These are phyloP conservation scores for Pichia sp. DNA, from an alignment of 1,139 yeast genomes.

Conservation along the genomic window DNA sequence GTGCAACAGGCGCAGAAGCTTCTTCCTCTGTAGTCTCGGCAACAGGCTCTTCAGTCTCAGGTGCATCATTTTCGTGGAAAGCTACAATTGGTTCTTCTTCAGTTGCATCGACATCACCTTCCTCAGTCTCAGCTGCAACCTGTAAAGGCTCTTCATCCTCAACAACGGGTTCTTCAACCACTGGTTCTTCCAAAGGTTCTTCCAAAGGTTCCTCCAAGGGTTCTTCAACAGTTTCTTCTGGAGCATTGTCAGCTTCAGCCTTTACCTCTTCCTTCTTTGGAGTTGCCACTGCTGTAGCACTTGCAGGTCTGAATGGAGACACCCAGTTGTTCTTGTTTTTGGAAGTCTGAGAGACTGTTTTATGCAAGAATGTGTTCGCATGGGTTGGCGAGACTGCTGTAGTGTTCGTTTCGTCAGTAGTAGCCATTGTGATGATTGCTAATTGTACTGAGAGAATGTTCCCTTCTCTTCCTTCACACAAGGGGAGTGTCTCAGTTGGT, in stretches of 20 bases:
- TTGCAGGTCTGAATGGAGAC: conserved; percentile 40
- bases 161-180: conserved; percentile 6
- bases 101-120: background rate
- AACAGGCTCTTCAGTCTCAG: conserved; percentile 3
- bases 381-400: no score
- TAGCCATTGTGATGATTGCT: no score
- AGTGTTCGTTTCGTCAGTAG: no score
- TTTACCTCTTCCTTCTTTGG: conserved; percentile 20
- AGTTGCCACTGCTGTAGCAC: conserved; percentile 1
- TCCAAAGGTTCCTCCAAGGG: conserved; percentile 36
- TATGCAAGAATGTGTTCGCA: conserved; percentile 7
- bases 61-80: conserved; percentile 2
- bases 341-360: conserved; percentile 10
- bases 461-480: no score
- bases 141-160: conserved; percentile 3
- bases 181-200: conserved; percentile 27
- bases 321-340: conserved; percentile 45
- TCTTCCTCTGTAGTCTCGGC: conserved; percentile 7
- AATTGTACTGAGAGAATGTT: no score
- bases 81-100: conserved; percentile 8
- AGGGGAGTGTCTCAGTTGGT: no score
- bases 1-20: conserved; percentile 5
- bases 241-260: conserved; percentile 1
- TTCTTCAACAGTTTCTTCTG: conserved; percentile 2
- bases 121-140: conserved; percentile 6